Evolutionary conservation across 805 yeast species (phyloP).

Genomic region (Starmera dryadoides): DNA sequence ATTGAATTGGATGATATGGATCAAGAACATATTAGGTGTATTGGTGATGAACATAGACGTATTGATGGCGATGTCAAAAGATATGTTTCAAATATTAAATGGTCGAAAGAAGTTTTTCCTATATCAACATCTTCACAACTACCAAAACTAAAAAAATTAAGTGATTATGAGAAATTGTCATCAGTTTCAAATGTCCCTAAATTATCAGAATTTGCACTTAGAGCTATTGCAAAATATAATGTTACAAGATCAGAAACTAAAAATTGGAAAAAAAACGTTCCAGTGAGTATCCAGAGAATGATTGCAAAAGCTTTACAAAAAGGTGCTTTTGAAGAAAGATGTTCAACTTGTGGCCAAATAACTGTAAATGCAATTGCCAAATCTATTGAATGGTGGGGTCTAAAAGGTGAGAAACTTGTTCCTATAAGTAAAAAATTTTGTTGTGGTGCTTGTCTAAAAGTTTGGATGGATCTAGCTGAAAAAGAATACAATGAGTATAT

Average conservation of each 20-base stretch:
- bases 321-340: conserved; percentile 42
- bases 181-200: conserved; percentile 31
- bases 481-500: not conserved
- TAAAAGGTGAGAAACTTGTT: conserved; percentile 37
- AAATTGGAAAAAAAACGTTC: conserved; percentile 44
- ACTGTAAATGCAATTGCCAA: conserved; percentile 53
- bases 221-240: conserved; percentile 42
- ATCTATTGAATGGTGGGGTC: conserved; percentile 62
- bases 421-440: conserved; percentile 54
- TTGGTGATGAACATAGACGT: conserved; percentile 12
- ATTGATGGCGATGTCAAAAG: conserved; percentile 13
- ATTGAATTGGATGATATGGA: conserved; percentile 16
- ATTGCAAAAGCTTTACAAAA: conserved; percentile 47
- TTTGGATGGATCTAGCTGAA: conserved; percentile 21
- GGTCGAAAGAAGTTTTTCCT: conserved; percentile 9
- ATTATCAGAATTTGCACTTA: conserved; percentile 39
- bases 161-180: conserved; percentile 13
- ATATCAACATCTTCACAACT: conserved; percentile 1
- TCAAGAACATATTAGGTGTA: conserved; percentile 10
- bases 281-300: conserved; percentile 34
- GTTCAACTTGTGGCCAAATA: conserved; percentile 42
- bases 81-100: conserved; percentile 18
- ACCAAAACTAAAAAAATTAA: conserved; percentile 1
- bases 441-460: conserved; percentile 37
- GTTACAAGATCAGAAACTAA: conserved; percentile 48